Evolutionary conservation across 768 basidiomycete genomes (phyloP).

Genomic region (Rhodotorula babjevae): DNA sequence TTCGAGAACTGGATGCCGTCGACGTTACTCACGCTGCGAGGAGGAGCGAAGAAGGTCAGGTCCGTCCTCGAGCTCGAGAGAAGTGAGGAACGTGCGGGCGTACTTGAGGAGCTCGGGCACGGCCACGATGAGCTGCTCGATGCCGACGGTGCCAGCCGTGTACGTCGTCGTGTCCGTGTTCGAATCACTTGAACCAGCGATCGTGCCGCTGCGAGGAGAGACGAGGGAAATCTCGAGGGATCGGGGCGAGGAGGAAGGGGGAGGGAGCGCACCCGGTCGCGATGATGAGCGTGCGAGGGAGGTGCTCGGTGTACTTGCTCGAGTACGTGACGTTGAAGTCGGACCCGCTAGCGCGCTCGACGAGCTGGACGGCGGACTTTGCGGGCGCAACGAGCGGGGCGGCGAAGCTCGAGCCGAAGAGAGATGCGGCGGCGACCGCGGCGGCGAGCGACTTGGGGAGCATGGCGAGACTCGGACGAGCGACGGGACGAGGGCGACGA

Average conservation of each 20-base stretch:
- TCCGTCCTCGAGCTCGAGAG: no score
- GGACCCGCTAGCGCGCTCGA: no score
- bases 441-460: no score
- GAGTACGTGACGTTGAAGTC: constrained; percentile 28
- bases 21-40: constrained; percentile 29
- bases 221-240: background rate
- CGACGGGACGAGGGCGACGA: no score
- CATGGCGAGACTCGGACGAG: no score
- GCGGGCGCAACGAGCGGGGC: no score
- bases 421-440: no score
- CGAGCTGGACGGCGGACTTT: no score
- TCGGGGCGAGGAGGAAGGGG: background rate
- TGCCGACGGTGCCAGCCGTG: constrained; percentile 1
- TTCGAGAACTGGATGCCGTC: constrained; percentile 39
- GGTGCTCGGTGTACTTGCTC: background rate
- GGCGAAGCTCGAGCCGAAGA: no score
- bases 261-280: constrained; percentile 10
- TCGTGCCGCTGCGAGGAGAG: background rate
- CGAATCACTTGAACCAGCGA: background rate
- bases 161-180: constrained; percentile 1
- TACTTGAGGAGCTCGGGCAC: no score
- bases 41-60: no score
- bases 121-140: background rate
- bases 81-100: no score
- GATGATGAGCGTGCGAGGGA: constrained; percentile 26